A percentile compares a stretch with the other conserved stretches of the same genome.
phyloP scores from a whole-genome alignment of 176 grass and related monocot species.

The Phoenix roebelenii region DNA sequence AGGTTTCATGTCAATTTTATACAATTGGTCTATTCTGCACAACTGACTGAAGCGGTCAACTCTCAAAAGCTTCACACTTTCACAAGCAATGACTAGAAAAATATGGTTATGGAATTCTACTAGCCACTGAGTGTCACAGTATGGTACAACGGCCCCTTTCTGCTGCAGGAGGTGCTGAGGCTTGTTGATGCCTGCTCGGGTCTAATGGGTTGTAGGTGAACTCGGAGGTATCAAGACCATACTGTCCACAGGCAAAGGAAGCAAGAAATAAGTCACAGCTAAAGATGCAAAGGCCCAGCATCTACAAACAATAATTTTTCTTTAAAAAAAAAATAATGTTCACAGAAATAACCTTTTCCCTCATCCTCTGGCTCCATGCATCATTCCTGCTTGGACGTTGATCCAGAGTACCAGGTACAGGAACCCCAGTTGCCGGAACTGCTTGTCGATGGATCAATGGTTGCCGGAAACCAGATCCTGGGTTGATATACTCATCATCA shows the following conservation, averaged over 20 bases:
- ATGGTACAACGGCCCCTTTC: constrained; percentile 50
- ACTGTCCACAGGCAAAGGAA: constrained; percentile 36
- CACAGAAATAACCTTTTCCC: constrained; percentile 63
- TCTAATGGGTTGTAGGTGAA: constrained; percentile 91
- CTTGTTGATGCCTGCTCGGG: constrained; percentile 58
- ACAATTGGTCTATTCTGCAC: no score
- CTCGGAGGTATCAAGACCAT: constrained; percentile 79
- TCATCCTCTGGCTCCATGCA: constrained; percentile 96
- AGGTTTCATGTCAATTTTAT: no score
- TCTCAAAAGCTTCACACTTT: background rate
- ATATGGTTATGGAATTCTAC: constrained; percentile 15
- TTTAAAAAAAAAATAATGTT: no score
- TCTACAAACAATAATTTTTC: background rate
- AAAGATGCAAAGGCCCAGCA: background rate
- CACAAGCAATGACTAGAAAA: constrained; percentile 28
- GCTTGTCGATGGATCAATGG: constrained; percentile 59
- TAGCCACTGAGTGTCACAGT: constrained; percentile 36
- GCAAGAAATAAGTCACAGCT: constrained; percentile 4
- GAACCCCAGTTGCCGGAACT: constrained; percentile 51
- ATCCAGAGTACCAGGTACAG: constrained; percentile 56
- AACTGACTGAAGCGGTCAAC: no score
- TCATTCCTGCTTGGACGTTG: constrained; percentile 60
- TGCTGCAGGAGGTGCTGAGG: constrained; percentile 35
- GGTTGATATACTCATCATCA: constrained; percentile 65
- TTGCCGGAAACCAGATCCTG: constrained; percentile 51